Base-by-base conservation (phyloP, 805 yeast genomes). In the Starmerella asiatica region DNA sequence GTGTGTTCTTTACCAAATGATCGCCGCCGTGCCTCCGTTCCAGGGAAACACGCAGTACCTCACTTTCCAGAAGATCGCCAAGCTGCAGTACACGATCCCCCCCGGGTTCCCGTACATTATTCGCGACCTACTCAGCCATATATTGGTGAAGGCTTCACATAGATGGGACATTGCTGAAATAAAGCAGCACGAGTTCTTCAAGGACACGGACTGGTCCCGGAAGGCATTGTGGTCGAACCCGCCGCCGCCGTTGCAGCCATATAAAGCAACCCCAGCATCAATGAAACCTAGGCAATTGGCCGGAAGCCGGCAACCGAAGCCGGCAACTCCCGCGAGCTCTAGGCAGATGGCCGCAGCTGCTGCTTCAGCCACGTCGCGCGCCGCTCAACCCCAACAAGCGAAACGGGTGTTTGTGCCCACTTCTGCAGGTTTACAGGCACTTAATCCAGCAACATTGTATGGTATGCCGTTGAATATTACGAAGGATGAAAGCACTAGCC, bases 11-110 rank as follows among this genome's bases (percentile, higher is more conserved):
- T 85, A 69, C 57, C 96, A 85, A 58, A 69, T 86, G 54, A 69
- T 82, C 38, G 75, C 79, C 33, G 95, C 95, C 0, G 61, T 64
- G 19, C 95, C 95, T 2, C 95, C 96, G 1, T 85, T 85, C 58
- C 80, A 85, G 57, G 95, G 93, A 0, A 62, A 70, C 17, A 82
- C 84, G 17, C 95, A 85, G 59, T 76, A 81, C 56, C 70, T 76
- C 42, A 85, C 94, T 0, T 85, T 85, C 61, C 94, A 85, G 55
- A 79, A 81, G 54, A 91, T 91, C 53, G 82, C 86, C 36, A 70
- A 70, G 33, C 65, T 79, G 26, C 81, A 83, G 41, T 91, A 79
- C 56, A 60, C 70, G 16, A 83, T 79, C 63, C 81, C 81, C 4
- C 66, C 71, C 55, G 70, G 76, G 59, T 64, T 75, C 63, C 76